A percentile compares a stretch with the other conserved stretches of the same genome.
These are phyloP conservation scores for Plenodomus biglobosus DNA, from an alignment of 2,329 filamentous ascomycete species.

Conservation along the genomic window DNA sequence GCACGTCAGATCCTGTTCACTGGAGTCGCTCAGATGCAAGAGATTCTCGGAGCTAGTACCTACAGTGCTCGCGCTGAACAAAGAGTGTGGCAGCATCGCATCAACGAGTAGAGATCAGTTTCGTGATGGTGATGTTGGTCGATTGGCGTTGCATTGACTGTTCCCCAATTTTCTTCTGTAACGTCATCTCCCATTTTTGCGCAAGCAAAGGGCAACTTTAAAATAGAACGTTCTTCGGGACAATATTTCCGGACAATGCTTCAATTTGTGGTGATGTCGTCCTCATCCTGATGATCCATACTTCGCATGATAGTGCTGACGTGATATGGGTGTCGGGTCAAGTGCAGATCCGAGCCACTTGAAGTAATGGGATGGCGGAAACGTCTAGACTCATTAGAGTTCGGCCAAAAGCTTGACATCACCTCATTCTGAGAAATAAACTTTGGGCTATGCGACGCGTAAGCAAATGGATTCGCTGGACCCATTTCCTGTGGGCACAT, in stretches of 20 bases:
- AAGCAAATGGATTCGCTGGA: background rate
- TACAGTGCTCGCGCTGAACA: constrained; percentile 47
- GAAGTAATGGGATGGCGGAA: background rate
- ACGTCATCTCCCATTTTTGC: too few relatives aligned
- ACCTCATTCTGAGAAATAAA: background rate
- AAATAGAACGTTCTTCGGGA: too few relatives aligned
- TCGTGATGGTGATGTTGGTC: background rate
- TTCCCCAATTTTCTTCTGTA: too few relatives aligned
- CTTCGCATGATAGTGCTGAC: background rate
- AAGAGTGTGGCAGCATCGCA: constrained; percentile 51
- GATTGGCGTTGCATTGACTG: background rate
- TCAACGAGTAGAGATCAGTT: constrained; percentile 42
- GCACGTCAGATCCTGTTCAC: constrained; percentile 48
- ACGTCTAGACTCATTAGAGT: background rate
- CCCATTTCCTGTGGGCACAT: background rate
- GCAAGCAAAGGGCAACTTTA: too few relatives aligned
- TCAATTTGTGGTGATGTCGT: too few relatives aligned
- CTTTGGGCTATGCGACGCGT: background rate
- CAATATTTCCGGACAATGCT: too few relatives aligned
- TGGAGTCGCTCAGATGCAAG: constrained; percentile 52
- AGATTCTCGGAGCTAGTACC: constrained; percentile 49
- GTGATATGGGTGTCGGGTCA: background rate
- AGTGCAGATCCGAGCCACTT: background rate
- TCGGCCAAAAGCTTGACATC: background rate
- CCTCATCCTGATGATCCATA: too few relatives aligned